Percentiles rank a stretch among this genome's conserved stretches.
These are phyloP conservation scores for Xylaria hypoxylon DNA, from an alignment of 2,329 filamentous ascomycete species.

Conservation along the genomic window DNA sequence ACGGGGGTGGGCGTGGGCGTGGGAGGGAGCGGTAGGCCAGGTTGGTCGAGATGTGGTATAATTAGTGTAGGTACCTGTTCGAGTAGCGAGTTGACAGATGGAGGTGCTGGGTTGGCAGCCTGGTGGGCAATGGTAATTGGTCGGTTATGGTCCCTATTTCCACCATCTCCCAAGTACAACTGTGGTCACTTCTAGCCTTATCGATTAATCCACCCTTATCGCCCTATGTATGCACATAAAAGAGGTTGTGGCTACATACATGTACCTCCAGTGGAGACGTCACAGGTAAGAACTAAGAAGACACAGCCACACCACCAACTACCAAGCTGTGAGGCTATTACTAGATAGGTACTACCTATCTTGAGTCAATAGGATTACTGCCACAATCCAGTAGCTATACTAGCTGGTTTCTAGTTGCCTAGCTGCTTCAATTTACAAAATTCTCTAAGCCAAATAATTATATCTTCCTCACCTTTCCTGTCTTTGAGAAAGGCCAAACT, in stretches of 20 bases:
- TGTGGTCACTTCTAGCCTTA: constrained; percentile 38
- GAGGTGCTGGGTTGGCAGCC: constrained; percentile 29
- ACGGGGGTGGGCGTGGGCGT: constrained; percentile 1
- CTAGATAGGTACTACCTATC: no score
- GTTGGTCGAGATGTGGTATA: constrained; percentile 17
- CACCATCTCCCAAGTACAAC: constrained; percentile 21
- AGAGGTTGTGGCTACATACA: constrained; percentile 5
- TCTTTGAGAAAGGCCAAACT: no score
- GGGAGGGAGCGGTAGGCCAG: constrained; percentile 1
- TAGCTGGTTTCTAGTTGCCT: no score
- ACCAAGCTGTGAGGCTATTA: no score
- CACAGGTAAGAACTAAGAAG: no score
- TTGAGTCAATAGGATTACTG: no score
- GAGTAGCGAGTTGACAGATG: constrained; percentile 36
- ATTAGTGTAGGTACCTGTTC: constrained; percentile 16
- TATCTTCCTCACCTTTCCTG: no score
- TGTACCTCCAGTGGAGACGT: no score
- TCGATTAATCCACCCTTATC: constrained; percentile 24
- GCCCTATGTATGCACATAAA: constrained; percentile 9
- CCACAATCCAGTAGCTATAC: no score
- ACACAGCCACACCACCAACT: no score
- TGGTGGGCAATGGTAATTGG: constrained; percentile 28
- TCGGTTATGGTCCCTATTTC: constrained; percentile 17
- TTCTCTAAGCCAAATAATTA: no score
- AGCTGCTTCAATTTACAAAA: no score